Evolutionary conservation across 129 eudicot species (phyloP).

Genomic region (Saposhnikovia divaricata): DNA sequence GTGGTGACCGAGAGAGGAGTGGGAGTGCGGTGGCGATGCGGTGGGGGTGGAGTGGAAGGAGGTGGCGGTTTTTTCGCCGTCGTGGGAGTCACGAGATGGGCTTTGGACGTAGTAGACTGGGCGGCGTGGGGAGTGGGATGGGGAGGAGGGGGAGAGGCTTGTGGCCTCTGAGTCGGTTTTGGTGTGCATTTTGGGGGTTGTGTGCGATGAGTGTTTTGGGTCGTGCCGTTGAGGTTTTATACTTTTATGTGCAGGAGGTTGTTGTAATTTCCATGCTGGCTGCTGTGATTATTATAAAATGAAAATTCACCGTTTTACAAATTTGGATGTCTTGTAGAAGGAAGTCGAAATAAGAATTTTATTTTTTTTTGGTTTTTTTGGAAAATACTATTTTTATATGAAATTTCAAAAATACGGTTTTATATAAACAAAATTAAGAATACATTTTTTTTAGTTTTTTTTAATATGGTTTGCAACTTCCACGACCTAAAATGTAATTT

Average conservation of each 20-base stretch:
- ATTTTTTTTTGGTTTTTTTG: too few species aligned
- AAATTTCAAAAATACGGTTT: too few species aligned
- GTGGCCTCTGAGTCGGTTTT: constrained; percentile 90
- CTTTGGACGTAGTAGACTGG: constrained; percentile 85
- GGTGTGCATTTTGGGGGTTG: constrained; percentile 36
- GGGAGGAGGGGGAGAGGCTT: constrained; percentile 71
- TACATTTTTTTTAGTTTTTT: too few species aligned
- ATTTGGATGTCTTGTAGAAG: too few species aligned
- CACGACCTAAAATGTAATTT: too few species aligned
- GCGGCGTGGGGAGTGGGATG: constrained; percentile 49
- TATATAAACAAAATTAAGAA: too few species aligned
- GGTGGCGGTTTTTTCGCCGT: constrained; percentile 58
- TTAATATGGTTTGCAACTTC: too few species aligned
- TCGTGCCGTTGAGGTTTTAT: neutral
- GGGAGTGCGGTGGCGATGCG: constrained; percentile 76
- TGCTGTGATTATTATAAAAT: too few species aligned
- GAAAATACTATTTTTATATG: too few species aligned
- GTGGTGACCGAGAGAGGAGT: constrained; percentile 80
- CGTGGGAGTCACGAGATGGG: constrained; percentile 73
- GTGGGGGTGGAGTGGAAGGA: constrained; percentile 80
- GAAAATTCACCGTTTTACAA: too few species aligned
- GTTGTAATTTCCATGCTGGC: neutral
- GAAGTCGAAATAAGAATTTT: too few species aligned
- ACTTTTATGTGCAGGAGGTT: neutral
- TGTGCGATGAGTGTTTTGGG: neutral